Evolutionary conservation across 2,329 filamentous ascomycete genomes (phyloP).

Genomic region (Sporothrix protearum): DNA sequence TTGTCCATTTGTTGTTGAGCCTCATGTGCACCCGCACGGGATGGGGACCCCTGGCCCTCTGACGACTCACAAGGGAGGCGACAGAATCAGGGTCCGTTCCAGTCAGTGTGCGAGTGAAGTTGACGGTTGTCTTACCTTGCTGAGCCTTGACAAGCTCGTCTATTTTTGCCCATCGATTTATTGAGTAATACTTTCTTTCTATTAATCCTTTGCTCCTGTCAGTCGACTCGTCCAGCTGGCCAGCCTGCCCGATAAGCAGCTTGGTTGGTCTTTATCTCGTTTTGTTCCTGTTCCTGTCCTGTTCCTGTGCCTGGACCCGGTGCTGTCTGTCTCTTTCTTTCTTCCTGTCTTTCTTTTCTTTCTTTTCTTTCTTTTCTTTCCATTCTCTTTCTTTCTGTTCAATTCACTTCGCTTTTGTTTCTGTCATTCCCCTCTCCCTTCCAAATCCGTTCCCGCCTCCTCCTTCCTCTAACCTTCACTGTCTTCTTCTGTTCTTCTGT

Average conservation of each 20-base stretch:
- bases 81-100: neutral
- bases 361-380: neutral
- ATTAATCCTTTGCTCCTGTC: neutral
- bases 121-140: neutral
- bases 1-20: neutral
- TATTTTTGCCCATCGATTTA: neutral
- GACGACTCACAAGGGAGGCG: neutral
- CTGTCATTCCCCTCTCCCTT: neutral
- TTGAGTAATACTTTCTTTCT: neutral
- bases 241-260: conserved; percentile 14
- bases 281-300: neutral
- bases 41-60: neutral
- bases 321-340: neutral
- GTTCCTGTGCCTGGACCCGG: neutral
- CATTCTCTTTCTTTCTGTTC: neutral
- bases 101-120: neutral
- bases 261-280: neutral
- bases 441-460: neutral
- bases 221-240: neutral
- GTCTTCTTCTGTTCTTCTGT: neutral
- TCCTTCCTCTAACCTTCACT: neutral
- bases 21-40: neutral
- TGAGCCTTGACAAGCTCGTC: neutral
- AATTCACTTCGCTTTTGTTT: neutral
- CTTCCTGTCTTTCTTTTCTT: neutral